Conservation (phyloP, 306 rosid genomes). For the Vigna radiata region DNA sequence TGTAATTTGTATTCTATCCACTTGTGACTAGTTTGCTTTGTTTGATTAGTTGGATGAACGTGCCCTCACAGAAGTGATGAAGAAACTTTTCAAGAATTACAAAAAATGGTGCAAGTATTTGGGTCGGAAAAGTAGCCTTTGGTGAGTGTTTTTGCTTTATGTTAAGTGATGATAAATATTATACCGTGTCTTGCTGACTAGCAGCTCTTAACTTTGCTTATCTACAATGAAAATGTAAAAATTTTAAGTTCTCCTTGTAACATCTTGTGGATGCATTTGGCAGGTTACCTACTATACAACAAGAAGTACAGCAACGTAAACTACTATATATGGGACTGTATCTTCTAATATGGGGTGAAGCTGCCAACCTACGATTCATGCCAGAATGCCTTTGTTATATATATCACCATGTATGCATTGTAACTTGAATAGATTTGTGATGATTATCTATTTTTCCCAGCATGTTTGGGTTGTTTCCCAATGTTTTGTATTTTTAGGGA, state of each 20-base stretch:
- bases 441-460: constrained; percentile 9
- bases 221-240: neutral
- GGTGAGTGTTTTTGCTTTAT: constrained; percentile 59
- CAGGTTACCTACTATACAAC: constrained; percentile 99
- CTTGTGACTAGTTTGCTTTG: constrained; percentile 45
- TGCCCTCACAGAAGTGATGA: constrained; percentile 94
- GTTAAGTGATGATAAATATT: constrained; percentile 33
- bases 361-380: constrained; percentile 99
- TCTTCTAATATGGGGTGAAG: constrained; percentile 99
- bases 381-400: constrained; percentile 99
- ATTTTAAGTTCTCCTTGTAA: constrained; percentile 21
- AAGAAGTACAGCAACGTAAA: constrained; percentile 98
- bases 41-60: constrained; percentile 87
- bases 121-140: constrained; percentile 94
- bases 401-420: constrained; percentile 85
- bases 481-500: neutral
- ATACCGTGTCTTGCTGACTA: constrained; percentile 19
- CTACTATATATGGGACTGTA: constrained; percentile 97
- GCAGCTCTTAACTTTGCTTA: neutral
- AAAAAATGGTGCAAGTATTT: constrained; percentile 95
- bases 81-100: constrained; percentile 93
- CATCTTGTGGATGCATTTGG: constrained; percentile 39
- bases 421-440: constrained; percentile 6
- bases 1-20: constrained; percentile 15
- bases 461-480: neutral